These are phyloP conservation scores for Cryptomeria japonica DNA, from an alignment of 75 land plant genomes.

Conservation along the genomic window DNA sequence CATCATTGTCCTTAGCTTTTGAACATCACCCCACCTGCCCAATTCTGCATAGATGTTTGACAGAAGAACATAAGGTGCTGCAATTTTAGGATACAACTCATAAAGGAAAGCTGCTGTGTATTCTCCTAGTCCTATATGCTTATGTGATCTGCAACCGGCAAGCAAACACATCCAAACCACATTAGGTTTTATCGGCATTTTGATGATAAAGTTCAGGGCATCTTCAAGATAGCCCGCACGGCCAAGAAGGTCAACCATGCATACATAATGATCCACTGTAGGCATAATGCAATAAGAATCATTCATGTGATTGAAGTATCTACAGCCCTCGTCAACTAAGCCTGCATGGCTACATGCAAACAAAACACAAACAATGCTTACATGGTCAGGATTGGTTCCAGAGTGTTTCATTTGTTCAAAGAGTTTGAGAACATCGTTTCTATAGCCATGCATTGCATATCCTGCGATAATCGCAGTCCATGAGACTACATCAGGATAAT, in stretches of 20 bases:
- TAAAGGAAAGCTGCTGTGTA: neutral
- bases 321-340: constrained; percentile 3
- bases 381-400: constrained; percentile 2
- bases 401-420: constrained; percentile 7
- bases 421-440: constrained; percentile 5
- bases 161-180: constrained; percentile 51
- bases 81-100: neutral
- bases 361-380: neutral
- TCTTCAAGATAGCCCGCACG: constrained; percentile 26
- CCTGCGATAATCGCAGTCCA: constrained; percentile 10
- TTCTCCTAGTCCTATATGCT: neutral
- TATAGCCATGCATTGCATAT: constrained; percentile 14
- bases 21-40: neutral
- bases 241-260: constrained; percentile 11
- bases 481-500: neutral
- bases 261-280: constrained; percentile 1
- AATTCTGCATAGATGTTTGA: neutral
- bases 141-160: constrained; percentile 34
- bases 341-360: constrained; percentile 13
- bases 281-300: neutral
- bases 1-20: neutral
- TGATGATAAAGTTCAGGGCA: constrained; percentile 33
- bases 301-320: constrained; percentile 5
- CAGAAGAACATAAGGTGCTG: constrained; percentile 5
- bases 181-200: constrained; percentile 27